Evolutionary conservation across 352 stramenopile species (phyloP).

Genomic region (Phytophthora nicotianae): DNA sequence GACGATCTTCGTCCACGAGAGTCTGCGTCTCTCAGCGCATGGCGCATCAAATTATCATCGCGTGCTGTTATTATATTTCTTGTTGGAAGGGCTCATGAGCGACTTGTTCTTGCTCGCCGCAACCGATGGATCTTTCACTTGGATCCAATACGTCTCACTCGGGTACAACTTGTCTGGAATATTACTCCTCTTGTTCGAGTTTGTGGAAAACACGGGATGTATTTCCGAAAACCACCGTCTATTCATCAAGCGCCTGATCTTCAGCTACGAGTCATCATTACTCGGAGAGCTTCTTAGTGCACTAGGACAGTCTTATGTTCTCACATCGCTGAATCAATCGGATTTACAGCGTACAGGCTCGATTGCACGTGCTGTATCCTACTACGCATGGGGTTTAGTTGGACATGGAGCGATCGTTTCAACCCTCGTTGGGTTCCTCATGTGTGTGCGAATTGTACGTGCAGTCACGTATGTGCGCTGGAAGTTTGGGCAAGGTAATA

Average conservation of each 20-base stretch:
- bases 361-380: constrained; percentile 3
- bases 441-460: constrained; percentile 5
- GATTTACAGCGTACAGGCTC: not conserved
- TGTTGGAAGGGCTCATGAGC: constrained; percentile 15
- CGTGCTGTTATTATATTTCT: constrained; percentile 6
- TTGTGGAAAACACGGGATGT: not conserved
- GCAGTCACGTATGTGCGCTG: constrained; percentile 13
- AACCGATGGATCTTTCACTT: constrained; percentile 10
- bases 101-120: constrained; percentile 12
- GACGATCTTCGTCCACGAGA: constrained; percentile 12
- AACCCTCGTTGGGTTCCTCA: constrained; percentile 8
- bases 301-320: constrained; percentile 5
- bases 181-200: constrained; percentile 3
- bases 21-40: constrained; percentile 7
- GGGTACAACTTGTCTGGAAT: constrained; percentile 13
- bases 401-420: constrained; percentile 9
- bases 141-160: constrained; percentile 1
- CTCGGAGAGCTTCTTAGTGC: not conserved
- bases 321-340: constrained; percentile 15
- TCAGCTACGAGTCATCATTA: not conserved
- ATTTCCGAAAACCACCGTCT: not conserved
- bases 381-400: constrained; percentile 18
- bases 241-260: not conserved
- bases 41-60: constrained; percentile 11
- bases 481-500: constrained; percentile 3